Evolutionary conservation across 1,139 yeast species (phyloP), one percentile per base, ranked within the genome.

Genomic region (Diutina ranongensis): DNA sequence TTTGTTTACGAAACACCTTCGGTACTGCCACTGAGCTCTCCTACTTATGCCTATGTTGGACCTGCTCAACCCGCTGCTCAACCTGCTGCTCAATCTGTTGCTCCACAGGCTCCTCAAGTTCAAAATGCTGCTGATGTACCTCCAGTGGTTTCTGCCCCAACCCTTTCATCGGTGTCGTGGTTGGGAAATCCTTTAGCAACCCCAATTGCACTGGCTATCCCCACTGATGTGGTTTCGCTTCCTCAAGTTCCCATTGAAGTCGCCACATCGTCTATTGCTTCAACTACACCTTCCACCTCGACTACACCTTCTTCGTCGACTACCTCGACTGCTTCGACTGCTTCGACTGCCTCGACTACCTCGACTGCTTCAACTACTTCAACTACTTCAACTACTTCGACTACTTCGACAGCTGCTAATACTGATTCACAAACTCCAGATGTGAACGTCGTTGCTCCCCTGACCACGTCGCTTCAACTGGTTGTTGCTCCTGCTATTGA

Each of bases 1-100:
- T 38, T 38, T 15, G 42, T 38, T n/a, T 38, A 38, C 13, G 32
- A 22, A 10, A 15, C 42, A 8, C 32, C 31, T n/a, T 13, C 41
- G 12, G 5, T 4, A 12, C 40, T 13, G 18, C 5, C 2, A 9
- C 18, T 5, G 40, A 18, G n/a, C n/a, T n/a, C n/a, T n/a, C n/a
- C 38, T 8, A 7, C 38, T 7, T 19, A 15, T 15, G 9, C 22
- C 38, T 4, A 7, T n/a, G n/a, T n/a, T n/a, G n/a, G n/a, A n/a
- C n/a, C n/a, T n/a, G n/a, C n/a, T n/a, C n/a, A n/a, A 2, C 38
- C 38, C 25, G 38, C 19, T 12, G 22, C n/a, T 12, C 22, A 18
- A 10, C 12, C 38, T 7, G n/a, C 22, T 35, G 38, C 27, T 15
- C 25, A 12, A 10, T 9, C 38, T n/a, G n/a, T n/a, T n/a, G n/a